A percentile compares a stretch with the other conserved stretches of the same genome.
These are phyloP conservation scores for Penicillium psychrofluorescens DNA, from an alignment of 495 filamentous ascomycete species.

Conservation along the genomic window DNA sequence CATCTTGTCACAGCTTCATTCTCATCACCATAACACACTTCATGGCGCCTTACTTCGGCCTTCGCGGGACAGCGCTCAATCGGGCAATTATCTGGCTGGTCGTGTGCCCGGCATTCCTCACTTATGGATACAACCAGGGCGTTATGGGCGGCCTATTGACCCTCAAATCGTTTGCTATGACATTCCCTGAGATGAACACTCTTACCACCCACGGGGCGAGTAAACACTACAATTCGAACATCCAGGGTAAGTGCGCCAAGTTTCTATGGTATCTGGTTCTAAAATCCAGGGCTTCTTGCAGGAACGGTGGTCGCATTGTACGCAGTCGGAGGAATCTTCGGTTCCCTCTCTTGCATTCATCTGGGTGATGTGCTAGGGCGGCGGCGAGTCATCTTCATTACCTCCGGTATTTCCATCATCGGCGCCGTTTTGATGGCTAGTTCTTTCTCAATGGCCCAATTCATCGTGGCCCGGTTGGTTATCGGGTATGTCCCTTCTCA, in stretches of 20 bases:
- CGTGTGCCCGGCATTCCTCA: slow-evolving; percentile 35
- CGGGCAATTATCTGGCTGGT: slow-evolving; percentile 26
- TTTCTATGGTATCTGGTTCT: not conserved
- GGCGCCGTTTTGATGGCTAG: slow-evolving; percentile 39
- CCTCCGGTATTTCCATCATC: slow-evolving; percentile 24
- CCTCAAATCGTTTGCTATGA: slow-evolving; percentile 24
- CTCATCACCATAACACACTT: not conserved
- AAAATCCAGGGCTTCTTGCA: not conserved
- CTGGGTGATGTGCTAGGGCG: slow-evolving; percentile 27
- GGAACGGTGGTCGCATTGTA: slow-evolving; percentile 29
- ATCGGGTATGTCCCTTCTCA: slow-evolving; percentile 34
- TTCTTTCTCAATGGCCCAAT: slow-evolving; percentile 24
- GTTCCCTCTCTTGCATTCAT: slow-evolving; percentile 24
- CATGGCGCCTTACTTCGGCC: slow-evolving; percentile 19
- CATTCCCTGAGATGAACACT: slow-evolving; percentile 39
- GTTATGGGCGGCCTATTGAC: slow-evolving; percentile 29
- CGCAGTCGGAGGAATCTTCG: slow-evolving; percentile 27
- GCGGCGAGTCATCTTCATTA: slow-evolving; percentile 23
- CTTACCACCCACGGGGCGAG: not conserved
- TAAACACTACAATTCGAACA: not conserved
- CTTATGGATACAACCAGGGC: slow-evolving; percentile 38
- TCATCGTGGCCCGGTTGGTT: slow-evolving; percentile 43
- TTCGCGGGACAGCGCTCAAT: slow-evolving; percentile 19
- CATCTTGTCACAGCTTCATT: not conserved
- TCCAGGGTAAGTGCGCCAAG: not conserved